Evolutionary conservation across 1,284 basidiomycete species (phyloP).

Genomic region (Meira nashicola): DNA sequence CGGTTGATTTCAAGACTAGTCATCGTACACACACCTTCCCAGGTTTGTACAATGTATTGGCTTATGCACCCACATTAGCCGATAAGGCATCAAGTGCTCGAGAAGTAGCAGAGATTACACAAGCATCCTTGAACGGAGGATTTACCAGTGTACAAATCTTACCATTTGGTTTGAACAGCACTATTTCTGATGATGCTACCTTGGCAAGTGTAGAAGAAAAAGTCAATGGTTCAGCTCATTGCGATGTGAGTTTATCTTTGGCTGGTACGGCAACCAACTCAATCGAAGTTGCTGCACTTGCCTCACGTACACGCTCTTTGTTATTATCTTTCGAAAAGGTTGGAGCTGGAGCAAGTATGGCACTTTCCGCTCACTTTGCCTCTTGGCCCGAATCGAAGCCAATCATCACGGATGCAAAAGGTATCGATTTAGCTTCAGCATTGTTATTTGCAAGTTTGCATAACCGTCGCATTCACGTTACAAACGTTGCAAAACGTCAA

Average conservation of each 20-base stretch:
- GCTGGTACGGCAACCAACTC: constrained; percentile 37
- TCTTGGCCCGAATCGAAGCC: constrained; percentile 87
- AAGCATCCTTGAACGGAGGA: constrained; percentile 41
- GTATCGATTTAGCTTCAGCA: constrained; percentile 86
- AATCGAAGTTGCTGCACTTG: constrained; percentile 29
- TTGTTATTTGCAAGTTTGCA: constrained; percentile 88
- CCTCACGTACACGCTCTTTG: constrained; percentile 42
- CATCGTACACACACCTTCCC: constrained; percentile 85
- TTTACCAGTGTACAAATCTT: constrained; percentile 45
- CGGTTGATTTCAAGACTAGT: constrained; percentile 86
- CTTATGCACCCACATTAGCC: constrained; percentile 75
- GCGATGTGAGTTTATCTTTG: constrained; percentile 46
- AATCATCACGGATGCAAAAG: constrained; percentile 87
- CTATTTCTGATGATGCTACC: constrained; percentile 29
- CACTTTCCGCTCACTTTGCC: constrained; percentile 79
- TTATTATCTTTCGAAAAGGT: constrained; percentile 41
- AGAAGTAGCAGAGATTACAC: constrained; percentile 59
- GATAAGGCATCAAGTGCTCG: constrained; percentile 57
- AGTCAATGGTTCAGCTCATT: constrained; percentile 40
- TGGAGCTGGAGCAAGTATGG: constrained; percentile 47
- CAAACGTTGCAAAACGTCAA: constrained; percentile 81
- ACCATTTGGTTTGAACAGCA: constrained; percentile 26
- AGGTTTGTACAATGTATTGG: constrained; percentile 80
- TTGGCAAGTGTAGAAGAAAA: constrained; percentile 41
- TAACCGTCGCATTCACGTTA: constrained; percentile 82